Evolutionary conservation across 208 protist species (phyloP), one percentile per base, ranked within the genome.

Genomic region (Trypanosoma platydactyli): DNA sequence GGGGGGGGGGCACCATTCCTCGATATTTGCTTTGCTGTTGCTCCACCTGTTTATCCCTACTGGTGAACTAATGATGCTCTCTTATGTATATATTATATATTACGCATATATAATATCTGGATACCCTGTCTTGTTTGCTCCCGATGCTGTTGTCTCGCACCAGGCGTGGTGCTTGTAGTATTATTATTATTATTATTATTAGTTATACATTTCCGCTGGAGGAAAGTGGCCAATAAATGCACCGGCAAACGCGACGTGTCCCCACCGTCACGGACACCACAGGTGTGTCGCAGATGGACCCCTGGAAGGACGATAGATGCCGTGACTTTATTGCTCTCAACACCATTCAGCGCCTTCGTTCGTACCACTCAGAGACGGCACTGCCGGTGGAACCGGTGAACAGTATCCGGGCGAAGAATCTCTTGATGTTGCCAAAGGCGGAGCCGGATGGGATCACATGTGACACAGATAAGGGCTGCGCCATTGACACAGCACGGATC

Each of bases 281-380:
- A 2, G 56, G 67, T 66, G 73, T 74, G 7, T 73, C 67, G 3
- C 75, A 78, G 33, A 91, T 94, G 84, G 88, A 94, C 68, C 83
- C 84, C 9, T 94, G 88, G 85, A 89, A 87, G 41, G 88, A 94
- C 52, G 88, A 94, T 55, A 70, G 88, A 18, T 81, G 80, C 45
- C 77, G 88, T 35, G 88, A 94, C 64, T 94, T 91, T 52, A 75
- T 94, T n/a, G 80, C 83, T 15, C 70, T 94, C 41, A 94, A 94
- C 79, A 88, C 81, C 13, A 91, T 94, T 53, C 84, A 89, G 59
- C 79, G 88, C 3, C 78, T 94, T 12, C 88, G 84, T 30, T 79
- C 80, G 18, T 94, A 91, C 51, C 88, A 94, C 64, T 51, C 68
- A 13, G 78, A 67, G 20, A 64, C 70, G 27, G 79, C 87, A 73